Base-by-base conservation (phyloP, 1,284 basidiomycete species). In the Apiotrichum akiyoshidainum region DNA sequence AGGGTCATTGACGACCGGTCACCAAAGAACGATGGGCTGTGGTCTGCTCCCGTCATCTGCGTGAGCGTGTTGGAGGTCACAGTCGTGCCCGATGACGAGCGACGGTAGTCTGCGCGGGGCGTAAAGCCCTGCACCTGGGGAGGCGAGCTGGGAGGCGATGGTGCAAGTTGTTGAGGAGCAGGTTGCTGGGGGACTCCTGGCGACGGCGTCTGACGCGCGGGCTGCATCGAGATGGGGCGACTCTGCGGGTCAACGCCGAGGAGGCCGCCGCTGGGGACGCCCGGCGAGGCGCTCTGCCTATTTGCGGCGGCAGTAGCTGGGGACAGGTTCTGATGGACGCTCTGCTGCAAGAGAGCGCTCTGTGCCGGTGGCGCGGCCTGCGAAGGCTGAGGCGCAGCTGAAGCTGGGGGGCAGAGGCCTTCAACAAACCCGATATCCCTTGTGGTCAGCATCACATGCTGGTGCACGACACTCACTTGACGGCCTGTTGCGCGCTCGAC, bases 361-460 rank as follows among this genome's bases (percentile, higher is more conserved):
- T 44, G 42, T 7, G 9, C 19, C 9, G 42, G 19, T 12, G n/a
- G n/a, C 19, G 19, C 42, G 19, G 42, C 17, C 26, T 4, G 26
- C 26, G 26, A 31, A 31, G 26, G 26, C 26, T 31, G 26, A 7
- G 26, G 26, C 26, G 26, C 26, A 4, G 26, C 26, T 3, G 26
- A 52, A 41, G 5, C 57, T 11, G 5, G 5, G 62, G 69, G 72
- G 49, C 74, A 72, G 33, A 78, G 61, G 2, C 71, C 57, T n/a
- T 71, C 68, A 21, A 76, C 68, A 52, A 64, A 65, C 5, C 75
- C 76, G 31, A 77, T 74, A 46, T 76, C 71, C 60, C 75, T 76
- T 54, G 19, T 4, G 19, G 56, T 63, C 37, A 57, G 56, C 55
- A 31, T 37, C 35, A 37, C 3, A 8, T 42, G 37, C 37, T 37